Evolutionary conservation across 148 eudicot genomes (phyloP).

Genomic region (Bassia scoparia): DNA sequence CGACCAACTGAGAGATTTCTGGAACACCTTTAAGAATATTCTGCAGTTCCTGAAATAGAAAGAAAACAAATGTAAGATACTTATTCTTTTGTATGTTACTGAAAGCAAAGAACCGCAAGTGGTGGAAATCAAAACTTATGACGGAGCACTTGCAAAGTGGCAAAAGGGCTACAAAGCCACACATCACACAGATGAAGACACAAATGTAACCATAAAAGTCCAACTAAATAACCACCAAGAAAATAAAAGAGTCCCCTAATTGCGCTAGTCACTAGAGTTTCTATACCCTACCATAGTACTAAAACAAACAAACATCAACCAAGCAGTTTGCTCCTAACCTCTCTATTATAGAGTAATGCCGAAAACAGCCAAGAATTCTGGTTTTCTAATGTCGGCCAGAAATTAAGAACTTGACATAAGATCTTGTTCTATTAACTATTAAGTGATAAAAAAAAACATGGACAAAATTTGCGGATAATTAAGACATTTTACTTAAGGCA

Average conservation of each 20-base stretch:
- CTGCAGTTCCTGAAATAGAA: conserved; percentile 57
- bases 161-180: not conserved
- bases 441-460: not conserved
- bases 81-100: not conserved
- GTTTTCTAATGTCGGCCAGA: not conserved
- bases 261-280: not conserved
- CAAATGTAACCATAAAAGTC: not conserved
- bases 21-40: conserved; percentile 64
- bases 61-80: not conserved
- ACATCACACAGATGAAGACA: conserved; percentile 1
- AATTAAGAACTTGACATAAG: not conserved
- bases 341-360: conserved; percentile 5
- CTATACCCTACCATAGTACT: not conserved
- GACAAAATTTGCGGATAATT: not conserved
- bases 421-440: too few species aligned
- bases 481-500: not conserved
- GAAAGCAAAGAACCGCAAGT: not conserved
- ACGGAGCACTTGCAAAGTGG: not conserved
- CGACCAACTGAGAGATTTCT: conserved; percentile 71
- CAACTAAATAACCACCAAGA: not conserved
- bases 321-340: not conserved
- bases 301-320: not conserved
- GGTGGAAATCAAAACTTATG: not conserved
- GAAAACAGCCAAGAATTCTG: not conserved
- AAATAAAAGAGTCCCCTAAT: not conserved